Base-by-base conservation (phyloP, 1,284 basidiomycete genomes). In the Marasmius tenuissimus region DNA sequence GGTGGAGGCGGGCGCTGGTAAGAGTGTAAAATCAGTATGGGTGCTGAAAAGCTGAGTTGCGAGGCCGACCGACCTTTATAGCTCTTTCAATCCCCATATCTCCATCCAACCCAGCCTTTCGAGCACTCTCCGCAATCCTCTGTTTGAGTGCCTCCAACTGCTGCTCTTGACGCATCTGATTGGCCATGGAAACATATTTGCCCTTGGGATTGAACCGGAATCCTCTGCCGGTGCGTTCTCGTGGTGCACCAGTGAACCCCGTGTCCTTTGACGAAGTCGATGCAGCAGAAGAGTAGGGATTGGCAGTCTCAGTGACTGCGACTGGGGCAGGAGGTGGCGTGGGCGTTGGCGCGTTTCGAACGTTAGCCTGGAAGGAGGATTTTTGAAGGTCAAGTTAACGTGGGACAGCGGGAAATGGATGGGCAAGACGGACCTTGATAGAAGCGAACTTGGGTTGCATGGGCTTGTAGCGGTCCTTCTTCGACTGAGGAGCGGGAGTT, bases 361-460 rank as follows among this genome's bases (percentile, higher is more conserved):
- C 82, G 69, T 94, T 94, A 5, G 92, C 93, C 82, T 87, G 63
- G 11, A 12, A 38, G 49, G 9, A 27, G 27, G 27, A 27, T 27
- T 2, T 27, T 2, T 27, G 27, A 27, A 27, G 59, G 35, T 11
- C 2, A 57, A 39, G 50, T 57, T n/a, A 9, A 58, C 45, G 38
- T 9, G 14, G 14, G 37, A n/a, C 10, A 2, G 51, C 37, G 62
- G 47, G 56, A 27, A 58, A 49, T 20, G 62, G 27, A 64, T n/a
- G 16, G 27, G 27, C 38, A 52, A 12, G 22, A 61, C 68, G 6
- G 37, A 88, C 91, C 79, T 91, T 95, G 75, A 97, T 95, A 4
- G 93, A 94, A 0, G 94, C 92, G 73, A 97, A 98, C 75, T 97
- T 98, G 59, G 96, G 96, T 66, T 95, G 93, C 94, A 97, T 97